Evolutionary conservation across 2,329 filamentous ascomycete species (phyloP).

Genomic region (Didymella sp.): DNA sequence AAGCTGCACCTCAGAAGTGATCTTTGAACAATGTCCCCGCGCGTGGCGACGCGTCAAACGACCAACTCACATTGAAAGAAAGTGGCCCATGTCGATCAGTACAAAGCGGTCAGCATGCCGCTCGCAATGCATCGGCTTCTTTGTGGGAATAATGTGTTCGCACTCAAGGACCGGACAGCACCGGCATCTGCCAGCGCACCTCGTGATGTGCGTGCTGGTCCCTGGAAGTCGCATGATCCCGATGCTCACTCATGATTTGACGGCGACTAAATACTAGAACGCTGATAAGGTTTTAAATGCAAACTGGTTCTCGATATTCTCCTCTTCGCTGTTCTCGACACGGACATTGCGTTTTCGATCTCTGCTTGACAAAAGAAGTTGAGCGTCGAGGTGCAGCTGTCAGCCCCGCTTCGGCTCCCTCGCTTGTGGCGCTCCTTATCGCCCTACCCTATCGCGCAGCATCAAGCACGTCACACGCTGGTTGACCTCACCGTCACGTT

Average conservation of each 20-base stretch:
- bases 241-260: slow-evolving; percentile 15
- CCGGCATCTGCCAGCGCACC: slow-evolving; percentile 31
- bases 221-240: slow-evolving; percentile 27
- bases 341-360: neutral
- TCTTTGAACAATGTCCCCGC: neutral
- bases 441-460: slow-evolving; percentile 31
- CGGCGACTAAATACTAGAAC: neutral
- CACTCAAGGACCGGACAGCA: slow-evolving; percentile 9
- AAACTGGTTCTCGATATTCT: neutral
- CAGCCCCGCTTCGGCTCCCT: slow-evolving; percentile 20
- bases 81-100: neutral
- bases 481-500: slow-evolving; percentile 15
- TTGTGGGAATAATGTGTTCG: slow-evolving; percentile 1
- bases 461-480: slow-evolving; percentile 33
- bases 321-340: neutral
- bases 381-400: slow-evolving; percentile 5
- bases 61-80: neutral
- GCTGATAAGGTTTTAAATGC: neutral
- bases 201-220: slow-evolving; percentile 28
- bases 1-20: too few species aligned
- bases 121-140: slow-evolving; percentile 2
- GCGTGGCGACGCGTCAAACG: neutral
- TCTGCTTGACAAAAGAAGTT: neutral
- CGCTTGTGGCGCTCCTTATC: slow-evolving; percentile 38
- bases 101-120: neutral